A percentile compares a stretch with the other conserved stretches of the same genome.
These are phyloP conservation scores for Veloboletus limbatus DNA, from an alignment of 1,284 basidiomycete genomes.

Conservation along the genomic window DNA sequence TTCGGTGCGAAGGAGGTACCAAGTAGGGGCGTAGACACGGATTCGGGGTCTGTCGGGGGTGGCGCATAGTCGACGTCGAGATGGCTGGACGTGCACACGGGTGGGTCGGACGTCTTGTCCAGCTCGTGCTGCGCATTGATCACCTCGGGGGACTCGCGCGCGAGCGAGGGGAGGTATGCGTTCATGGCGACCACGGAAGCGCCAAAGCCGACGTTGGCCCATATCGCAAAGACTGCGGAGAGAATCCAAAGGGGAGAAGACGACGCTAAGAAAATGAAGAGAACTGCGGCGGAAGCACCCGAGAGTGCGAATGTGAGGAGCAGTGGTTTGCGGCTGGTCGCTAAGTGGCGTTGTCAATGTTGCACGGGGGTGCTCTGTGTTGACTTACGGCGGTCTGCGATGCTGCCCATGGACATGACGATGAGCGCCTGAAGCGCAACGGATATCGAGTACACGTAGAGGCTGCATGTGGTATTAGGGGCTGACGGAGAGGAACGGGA, in stretches of 20 bases:
- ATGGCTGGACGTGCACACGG: conserved; percentile 26
- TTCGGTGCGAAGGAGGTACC: conserved; percentile 12
- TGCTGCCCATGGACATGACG: conserved; percentile 86
- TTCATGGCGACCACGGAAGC: conserved; percentile 87
- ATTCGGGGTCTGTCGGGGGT: conserved; percentile 11
- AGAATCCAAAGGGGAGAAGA: conserved; percentile 64
- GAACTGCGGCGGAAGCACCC: conserved; percentile 62
- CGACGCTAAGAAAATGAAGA: conserved; percentile 74
- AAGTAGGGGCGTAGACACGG: conserved; percentile 30
- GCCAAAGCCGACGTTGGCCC: conserved; percentile 81
- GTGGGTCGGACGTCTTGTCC: conserved; percentile 12
- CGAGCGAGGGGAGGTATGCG: conserved; percentile 79
- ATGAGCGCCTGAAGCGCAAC: conserved; percentile 85
- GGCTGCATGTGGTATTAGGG: conserved; percentile 41
- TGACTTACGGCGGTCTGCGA: conserved; percentile 80
- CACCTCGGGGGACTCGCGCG: conserved; percentile 63
- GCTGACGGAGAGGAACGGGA: background rate
- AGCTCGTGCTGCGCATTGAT: conserved; percentile 43
- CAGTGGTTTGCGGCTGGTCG: conserved; percentile 72
- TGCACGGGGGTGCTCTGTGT: background rate
- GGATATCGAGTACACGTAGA: conserved; percentile 83
- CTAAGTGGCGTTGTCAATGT: conserved; percentile 41
- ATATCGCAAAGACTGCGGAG: conserved; percentile 60
- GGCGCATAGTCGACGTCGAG: conserved; percentile 12
- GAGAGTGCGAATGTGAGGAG: conserved; percentile 71